Conservation (phyloP, 352 stramenopile genomes). For the Phytophthora crassamura region DNA sequence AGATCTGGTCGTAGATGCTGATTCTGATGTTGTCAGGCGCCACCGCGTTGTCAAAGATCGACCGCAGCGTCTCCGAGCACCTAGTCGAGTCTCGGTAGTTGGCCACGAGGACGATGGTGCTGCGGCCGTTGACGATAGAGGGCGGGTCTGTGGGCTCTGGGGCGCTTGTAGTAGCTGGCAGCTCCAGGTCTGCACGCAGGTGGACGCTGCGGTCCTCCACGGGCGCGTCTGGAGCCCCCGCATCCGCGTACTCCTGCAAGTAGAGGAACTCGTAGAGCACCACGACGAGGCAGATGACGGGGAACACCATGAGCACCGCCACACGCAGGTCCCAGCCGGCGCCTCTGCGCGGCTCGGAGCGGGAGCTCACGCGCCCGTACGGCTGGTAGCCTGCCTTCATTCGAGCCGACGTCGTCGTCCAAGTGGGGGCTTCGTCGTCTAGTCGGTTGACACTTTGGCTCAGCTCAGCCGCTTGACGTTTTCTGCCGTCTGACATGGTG, state of each 20-base stretch:
- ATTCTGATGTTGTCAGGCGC: conserved; percentile 62
- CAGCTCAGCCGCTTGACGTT: conserved; percentile 3
- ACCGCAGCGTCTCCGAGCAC: conserved; percentile 80
- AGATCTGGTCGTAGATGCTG: conserved; percentile 81
- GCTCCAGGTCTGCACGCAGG: conserved; percentile 37
- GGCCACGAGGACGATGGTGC: conserved; percentile 79
- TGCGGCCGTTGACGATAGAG: conserved; percentile 63
- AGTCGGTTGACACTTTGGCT: conserved; percentile 4
- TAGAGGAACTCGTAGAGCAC: conserved; percentile 86
- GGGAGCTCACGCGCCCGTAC: conserved; percentile 68
- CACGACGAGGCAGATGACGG: conserved; percentile 69
- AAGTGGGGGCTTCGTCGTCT: background rate
- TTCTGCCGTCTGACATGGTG: background rate
- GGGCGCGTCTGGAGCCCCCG: conserved; percentile 36
- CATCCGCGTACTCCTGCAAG: conserved; percentile 69
- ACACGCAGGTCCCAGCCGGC: conserved; percentile 62
- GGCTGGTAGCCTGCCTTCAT: conserved; percentile 46
- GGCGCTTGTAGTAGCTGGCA: background rate
- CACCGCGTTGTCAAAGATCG: conserved; percentile 79
- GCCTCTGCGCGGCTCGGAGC: conserved; percentile 46
- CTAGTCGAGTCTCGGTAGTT: conserved; percentile 86
- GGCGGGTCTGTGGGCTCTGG: conserved; percentile 29
- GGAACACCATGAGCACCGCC: conserved; percentile 72
- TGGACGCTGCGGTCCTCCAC: conserved; percentile 38
- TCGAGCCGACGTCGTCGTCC: background rate